Conservation (phyloP, 176 grass and related monocot genomes). For the Saccharum spontaneum region DNA sequence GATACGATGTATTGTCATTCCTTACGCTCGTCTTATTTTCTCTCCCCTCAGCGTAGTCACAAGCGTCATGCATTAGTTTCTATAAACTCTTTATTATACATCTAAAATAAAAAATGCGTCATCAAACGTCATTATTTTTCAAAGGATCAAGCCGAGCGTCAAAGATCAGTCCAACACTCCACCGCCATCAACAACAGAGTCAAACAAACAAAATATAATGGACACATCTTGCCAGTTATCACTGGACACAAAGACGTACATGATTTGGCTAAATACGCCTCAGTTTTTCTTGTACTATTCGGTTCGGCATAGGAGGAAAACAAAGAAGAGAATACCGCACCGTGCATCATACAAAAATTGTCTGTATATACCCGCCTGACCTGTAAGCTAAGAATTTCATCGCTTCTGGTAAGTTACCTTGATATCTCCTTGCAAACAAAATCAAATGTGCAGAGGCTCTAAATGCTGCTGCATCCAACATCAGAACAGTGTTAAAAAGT, state of each 20-base stretch:
- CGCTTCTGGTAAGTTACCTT: slow-evolving; percentile 26
- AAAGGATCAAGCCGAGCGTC: not conserved
- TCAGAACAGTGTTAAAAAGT: slow-evolving; percentile 9
- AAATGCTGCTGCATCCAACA: slow-evolving; percentile 32
- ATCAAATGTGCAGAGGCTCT: slow-evolving; percentile 27
- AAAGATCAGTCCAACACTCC: not conserved
- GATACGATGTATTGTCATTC: no score
- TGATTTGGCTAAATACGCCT: not conserved
- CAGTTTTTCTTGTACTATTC: not conserved
- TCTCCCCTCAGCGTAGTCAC: no score
- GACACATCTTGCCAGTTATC: not conserved
- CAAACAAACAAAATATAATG: not conserved
- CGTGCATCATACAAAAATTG: slow-evolving; percentile 32
- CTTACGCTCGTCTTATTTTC: no score
- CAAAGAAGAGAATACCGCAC: not conserved
- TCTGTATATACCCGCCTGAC: slow-evolving; percentile 26
- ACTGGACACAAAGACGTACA: not conserved
- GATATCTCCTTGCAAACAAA: slow-evolving; percentile 42
- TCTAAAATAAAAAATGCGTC: no score
- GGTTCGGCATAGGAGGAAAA: not conserved
- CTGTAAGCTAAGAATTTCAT: slow-evolving; percentile 20
- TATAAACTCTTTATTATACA: not conserved
- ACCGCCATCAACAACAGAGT: not conserved
- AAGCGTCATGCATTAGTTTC: no score
- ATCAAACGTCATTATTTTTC: no score